Conservation (phyloP, 1,284 basidiomycete species). For the Moniliella sp. region DNA sequence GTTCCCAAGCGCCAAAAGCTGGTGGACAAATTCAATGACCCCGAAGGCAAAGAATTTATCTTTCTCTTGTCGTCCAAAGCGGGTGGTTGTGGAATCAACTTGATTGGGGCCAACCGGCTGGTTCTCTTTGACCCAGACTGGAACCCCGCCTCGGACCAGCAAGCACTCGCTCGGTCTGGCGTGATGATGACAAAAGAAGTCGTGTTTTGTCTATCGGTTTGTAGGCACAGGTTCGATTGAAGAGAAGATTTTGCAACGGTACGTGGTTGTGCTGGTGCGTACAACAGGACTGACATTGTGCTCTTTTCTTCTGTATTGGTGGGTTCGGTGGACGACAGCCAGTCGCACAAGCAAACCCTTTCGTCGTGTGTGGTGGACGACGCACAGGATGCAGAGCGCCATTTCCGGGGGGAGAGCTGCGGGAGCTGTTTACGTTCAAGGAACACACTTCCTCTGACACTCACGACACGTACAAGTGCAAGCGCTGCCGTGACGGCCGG, state of each 20-base stretch:
- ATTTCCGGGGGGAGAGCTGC: slow-evolving; percentile 77
- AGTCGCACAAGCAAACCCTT: slow-evolving; percentile 77
- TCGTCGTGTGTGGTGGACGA: slow-evolving; percentile 94
- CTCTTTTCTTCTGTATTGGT: no score
- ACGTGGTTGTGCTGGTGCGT: no score
- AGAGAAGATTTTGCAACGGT: slow-evolving; percentile 91
- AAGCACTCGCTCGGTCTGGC: slow-evolving; percentile 96
- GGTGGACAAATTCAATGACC: slow-evolving; percentile 91
- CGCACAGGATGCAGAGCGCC: slow-evolving; percentile 79
- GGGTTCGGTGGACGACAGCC: slow-evolving; percentile 8
- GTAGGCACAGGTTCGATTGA: slow-evolving; percentile 94
- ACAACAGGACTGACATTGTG: no score
- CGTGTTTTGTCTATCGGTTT: slow-evolving; percentile 76
- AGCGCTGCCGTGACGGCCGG: slow-evolving; percentile 67
- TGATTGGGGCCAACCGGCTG: slow-evolving; percentile 87
- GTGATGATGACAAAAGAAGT: slow-evolving; percentile 97
- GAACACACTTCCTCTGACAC: slow-evolving; percentile 72
- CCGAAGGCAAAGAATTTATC: slow-evolving; percentile 76
- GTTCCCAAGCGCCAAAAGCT: slow-evolving; percentile 88
- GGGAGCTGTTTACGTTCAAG: slow-evolving; percentile 78
- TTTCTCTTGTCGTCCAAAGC: slow-evolving; percentile 96
- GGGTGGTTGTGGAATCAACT: slow-evolving; percentile 91
- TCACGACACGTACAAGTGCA: slow-evolving; percentile 61
- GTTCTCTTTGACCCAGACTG: slow-evolving; percentile 95
- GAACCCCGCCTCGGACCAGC: slow-evolving; percentile 96